A percentile compares a stretch with the other conserved stretches of the same genome.
phyloP scores from a whole-genome alignment of 306 rosid genomes.

The Rosa multiflora region DNA sequence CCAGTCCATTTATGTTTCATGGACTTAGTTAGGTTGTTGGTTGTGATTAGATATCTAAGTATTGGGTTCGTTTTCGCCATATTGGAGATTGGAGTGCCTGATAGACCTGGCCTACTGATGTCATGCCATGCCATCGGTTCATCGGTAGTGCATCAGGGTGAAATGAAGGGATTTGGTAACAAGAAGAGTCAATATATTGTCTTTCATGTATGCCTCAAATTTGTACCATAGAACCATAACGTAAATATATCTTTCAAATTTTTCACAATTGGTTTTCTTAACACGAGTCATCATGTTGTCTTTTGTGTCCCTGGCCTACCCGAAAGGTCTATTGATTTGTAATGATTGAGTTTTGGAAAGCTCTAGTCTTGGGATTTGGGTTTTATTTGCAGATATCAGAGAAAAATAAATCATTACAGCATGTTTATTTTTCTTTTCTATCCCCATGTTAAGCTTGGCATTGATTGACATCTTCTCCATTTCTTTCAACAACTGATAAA shows the following conservation, averaged over 20 bases:
- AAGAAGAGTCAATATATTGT: not conserved
- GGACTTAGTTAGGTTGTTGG: not conserved
- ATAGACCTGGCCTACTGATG: not conserved
- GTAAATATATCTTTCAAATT: no score
- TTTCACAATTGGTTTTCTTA: no score
- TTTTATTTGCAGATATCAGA: not conserved
- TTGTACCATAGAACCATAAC: not conserved
- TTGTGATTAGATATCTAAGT: not conserved
- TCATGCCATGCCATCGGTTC: not conserved
- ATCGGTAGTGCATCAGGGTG: not conserved
- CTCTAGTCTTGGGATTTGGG: not conserved
- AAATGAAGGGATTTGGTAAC: constrained; percentile 1
- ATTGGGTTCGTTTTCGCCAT: not conserved
- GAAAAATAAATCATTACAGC: not conserved
- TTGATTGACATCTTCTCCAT: constrained; percentile 9
- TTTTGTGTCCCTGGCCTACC: not conserved
- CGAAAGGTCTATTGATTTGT: not conserved
- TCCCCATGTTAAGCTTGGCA: not conserved
- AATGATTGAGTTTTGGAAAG: not conserved
- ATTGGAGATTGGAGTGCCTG: not conserved
- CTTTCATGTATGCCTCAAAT: not conserved
- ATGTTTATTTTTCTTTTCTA: not conserved
- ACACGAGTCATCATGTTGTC: no score
- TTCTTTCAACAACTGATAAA: not conserved
- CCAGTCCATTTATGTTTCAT: not conserved